These are phyloP conservation scores for Nakazawaea anatomiae DNA, from an alignment of 805 yeast species.

Conservation along the genomic window DNA sequence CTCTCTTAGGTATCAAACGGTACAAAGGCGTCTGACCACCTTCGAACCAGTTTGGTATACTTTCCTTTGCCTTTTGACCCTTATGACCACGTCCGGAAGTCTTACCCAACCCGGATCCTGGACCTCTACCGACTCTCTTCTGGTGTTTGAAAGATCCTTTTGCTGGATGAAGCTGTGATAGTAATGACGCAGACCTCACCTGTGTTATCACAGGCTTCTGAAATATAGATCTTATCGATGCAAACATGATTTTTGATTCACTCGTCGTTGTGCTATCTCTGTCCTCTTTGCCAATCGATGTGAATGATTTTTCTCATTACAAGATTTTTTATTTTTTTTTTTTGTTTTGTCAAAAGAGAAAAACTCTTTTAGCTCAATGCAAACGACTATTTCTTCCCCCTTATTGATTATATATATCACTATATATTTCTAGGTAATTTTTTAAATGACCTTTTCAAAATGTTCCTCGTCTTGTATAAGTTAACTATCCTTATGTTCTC, in stretches of 20 bases:
- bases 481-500: slow-evolving; percentile 80
- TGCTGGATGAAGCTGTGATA: slow-evolving; percentile 54
- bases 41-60: slow-evolving; percentile 90
- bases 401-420: no score
- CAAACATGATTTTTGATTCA: neutral
- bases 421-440: slow-evolving; percentile 24
- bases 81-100: slow-evolving; percentile 97
- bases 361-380: no score
- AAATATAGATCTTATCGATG: slow-evolving; percentile 3
- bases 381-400: no score
- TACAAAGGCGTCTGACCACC: slow-evolving; percentile 98
- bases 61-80: slow-evolving; percentile 96
- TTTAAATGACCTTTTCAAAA: slow-evolving; percentile 48
- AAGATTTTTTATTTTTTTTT: no score
- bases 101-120: slow-evolving; percentile 87
- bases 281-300: no score
- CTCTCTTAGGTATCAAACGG: slow-evolving; percentile 80
- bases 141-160: slow-evolving; percentile 52
- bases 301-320: no score
- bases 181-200: slow-evolving; percentile 30
- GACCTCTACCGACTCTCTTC: slow-evolving; percentile 93
- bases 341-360: no score
- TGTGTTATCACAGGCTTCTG: neutral
- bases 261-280: neutral
- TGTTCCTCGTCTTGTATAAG: slow-evolving; percentile 64